These are phyloP conservation scores for Cladosporium halotolerans DNA, from an alignment of 2,329 filamentous ascomycete species.

Conservation along the genomic window DNA sequence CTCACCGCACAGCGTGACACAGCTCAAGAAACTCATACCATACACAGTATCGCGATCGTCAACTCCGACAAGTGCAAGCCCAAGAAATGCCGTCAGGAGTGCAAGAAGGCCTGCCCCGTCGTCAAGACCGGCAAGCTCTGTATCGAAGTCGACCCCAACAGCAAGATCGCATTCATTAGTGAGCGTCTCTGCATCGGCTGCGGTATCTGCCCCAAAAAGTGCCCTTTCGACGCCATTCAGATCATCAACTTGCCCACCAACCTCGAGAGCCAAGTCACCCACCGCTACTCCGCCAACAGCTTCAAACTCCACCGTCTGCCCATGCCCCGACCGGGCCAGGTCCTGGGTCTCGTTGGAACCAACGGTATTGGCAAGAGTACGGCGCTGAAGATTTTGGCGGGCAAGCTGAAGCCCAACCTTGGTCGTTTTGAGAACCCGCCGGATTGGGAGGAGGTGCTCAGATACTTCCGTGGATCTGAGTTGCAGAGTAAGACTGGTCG, in stretches of 20 bases:
- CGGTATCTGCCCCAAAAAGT: conserved; percentile 99
- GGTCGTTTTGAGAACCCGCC: conserved; percentile 93
- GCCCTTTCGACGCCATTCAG: conserved; percentile 95
- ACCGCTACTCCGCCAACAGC: conserved; percentile 98
- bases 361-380: conserved; percentile 99
- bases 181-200: conserved; percentile 95
- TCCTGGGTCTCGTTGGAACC: conserved; percentile 91
- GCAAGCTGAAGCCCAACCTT: conserved; percentile 97
- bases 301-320: conserved; percentile 98
- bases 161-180: conserved; percentile 96
- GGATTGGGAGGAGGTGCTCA: conserved; percentile 98
- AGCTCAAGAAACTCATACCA: conserved; percentile 8
- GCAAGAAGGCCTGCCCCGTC: conserved; percentile 97
- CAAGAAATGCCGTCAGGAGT: conserved; percentile 97
- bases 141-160: conserved; percentile 83
- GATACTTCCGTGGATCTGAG: conserved; percentile 96
- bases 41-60: conserved; percentile 88
- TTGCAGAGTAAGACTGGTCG: conserved; percentile 67
- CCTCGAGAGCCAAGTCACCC: conserved; percentile 94
- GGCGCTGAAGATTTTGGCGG: conserved; percentile 96
- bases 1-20: conserved; percentile 6
- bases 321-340: conserved; percentile 90
- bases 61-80: conserved; percentile 75
- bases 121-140: conserved; percentile 96
- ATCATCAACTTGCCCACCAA: conserved; percentile 99